These are phyloP conservation scores for Neonectria sp. DNA, from an alignment of 2,329 filamentous ascomycete species.

Conservation along the genomic window DNA sequence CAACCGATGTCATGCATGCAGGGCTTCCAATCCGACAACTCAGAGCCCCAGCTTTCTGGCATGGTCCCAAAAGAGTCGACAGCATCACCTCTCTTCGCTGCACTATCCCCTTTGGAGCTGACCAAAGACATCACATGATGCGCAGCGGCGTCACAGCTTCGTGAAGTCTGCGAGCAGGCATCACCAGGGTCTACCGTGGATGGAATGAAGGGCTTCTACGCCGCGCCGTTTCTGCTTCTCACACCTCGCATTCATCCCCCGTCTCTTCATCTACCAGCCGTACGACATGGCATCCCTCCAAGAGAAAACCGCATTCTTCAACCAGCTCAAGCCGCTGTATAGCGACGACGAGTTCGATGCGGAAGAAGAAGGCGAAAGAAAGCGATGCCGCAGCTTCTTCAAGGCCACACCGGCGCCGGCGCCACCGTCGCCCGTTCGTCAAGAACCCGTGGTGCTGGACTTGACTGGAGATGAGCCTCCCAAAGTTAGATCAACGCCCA, in stretches of 20 bases:
- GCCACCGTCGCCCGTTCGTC: slow-evolving; percentile 11
- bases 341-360: slow-evolving; percentile 50
- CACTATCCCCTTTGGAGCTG: background rate
- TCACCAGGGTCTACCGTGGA: slow-evolving; percentile 7
- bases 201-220: slow-evolving; percentile 9
- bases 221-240: background rate
- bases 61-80: slow-evolving; percentile 12
- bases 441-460: slow-evolving; percentile 33
- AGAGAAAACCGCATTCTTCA: slow-evolving; percentile 64
- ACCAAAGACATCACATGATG: slow-evolving; percentile 22
- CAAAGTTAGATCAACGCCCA: slow-evolving; percentile 34
- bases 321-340: slow-evolving; percentile 56
- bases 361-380: slow-evolving; percentile 53
- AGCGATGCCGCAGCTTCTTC: slow-evolving; percentile 50
- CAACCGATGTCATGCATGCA: slow-evolving; percentile 11
- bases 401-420: slow-evolving; percentile 16
- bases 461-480: slow-evolving; percentile 36
- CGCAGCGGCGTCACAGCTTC: background rate
- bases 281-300: slow-evolving; percentile 48
- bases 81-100: background rate
- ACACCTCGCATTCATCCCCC: background rate
- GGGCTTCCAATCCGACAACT: slow-evolving; percentile 10
- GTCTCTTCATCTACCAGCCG: background rate
- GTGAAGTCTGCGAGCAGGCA: slow-evolving; percentile 17
- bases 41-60: background rate